Conservation (phyloP, 2,329 filamentous ascomycete species). For the Exophiala sp. region DNA sequence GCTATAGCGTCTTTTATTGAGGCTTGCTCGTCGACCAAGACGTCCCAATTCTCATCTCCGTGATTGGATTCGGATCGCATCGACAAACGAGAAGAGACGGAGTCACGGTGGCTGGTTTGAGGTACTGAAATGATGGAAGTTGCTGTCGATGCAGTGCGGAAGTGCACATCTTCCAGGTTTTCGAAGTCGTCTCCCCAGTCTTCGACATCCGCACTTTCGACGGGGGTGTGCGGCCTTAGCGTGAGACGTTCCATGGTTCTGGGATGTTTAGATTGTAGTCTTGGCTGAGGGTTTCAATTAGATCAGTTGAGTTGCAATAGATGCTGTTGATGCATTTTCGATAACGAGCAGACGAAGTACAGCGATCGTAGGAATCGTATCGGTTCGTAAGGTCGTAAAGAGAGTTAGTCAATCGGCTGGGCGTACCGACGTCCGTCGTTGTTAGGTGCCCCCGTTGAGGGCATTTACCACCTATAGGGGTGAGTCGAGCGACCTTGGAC, state of each 20-base stretch:
- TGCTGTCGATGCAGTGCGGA: conserved; percentile 41
- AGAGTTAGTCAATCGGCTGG: conserved; percentile 11
- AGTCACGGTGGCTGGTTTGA: conserved; percentile 55
- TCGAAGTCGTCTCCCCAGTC: conserved; percentile 49
- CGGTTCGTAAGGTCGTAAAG: conserved; percentile 17
- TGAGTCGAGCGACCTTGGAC: conserved; percentile 12
- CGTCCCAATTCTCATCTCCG: conserved; percentile 77
- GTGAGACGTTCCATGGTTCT: conserved; percentile 38
- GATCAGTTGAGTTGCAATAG: conserved; percentile 4
- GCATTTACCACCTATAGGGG: conserved; percentile 17
- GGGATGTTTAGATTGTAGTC: background rate
- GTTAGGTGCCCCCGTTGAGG: conserved; percentile 18
- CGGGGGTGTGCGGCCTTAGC: conserved; percentile 33
- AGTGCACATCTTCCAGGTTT: conserved; percentile 42
- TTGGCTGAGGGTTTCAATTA: background rate
- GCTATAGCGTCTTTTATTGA: conserved; percentile 81
- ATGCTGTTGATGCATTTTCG: conserved; percentile 4
- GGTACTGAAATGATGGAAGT: conserved; percentile 43
- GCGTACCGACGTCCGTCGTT: conserved; percentile 8
- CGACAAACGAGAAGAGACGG: conserved; percentile 73
- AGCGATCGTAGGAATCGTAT: conserved; percentile 13
- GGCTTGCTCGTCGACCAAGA: conserved; percentile 78
- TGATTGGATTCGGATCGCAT: conserved; percentile 72
- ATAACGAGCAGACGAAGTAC: conserved; percentile 5
- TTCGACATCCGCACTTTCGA: conserved; percentile 38